Conservation (phyloP, 352 stramenopile species). For the Globisporangium canariense region DNA sequence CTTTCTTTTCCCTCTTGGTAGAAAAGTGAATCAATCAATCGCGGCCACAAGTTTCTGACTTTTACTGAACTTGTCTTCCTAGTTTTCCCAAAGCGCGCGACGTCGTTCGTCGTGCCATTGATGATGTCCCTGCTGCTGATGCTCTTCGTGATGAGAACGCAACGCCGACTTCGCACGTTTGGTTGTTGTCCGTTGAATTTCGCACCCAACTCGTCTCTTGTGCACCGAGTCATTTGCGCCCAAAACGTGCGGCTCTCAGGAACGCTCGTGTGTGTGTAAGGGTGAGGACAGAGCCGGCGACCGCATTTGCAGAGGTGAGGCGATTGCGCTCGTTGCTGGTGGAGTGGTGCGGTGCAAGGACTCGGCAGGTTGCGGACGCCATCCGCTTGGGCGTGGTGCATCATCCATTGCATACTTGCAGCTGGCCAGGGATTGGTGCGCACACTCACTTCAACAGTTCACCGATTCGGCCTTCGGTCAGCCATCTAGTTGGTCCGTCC, state of each 20-base stretch:
- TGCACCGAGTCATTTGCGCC: not conserved
- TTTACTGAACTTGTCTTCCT: not conserved
- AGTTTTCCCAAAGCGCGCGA: not conserved
- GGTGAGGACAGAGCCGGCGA: not conserved
- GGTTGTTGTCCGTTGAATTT: too few relatives aligned
- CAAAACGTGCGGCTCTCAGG: not conserved
- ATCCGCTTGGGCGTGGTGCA: not conserved
- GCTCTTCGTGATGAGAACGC: not conserved
- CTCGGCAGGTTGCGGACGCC: not conserved
- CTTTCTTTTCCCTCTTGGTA: not conserved
- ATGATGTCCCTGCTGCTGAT: not conserved
- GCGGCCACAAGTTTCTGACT: not conserved
- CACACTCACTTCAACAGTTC: not conserved
- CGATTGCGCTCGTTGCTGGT: not conserved
- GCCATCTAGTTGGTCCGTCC: not conserved
- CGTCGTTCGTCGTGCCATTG: not conserved
- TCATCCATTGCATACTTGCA: not conserved
- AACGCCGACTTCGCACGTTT: too few relatives aligned
- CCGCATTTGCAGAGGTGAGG: not conserved
- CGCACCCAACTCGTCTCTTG: not conserved
- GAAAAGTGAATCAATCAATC: not conserved
- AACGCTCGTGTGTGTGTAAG: not conserved
- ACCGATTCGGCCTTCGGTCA: not conserved
- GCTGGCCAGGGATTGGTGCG: not conserved
- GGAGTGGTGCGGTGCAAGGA: not conserved